Evolutionary conservation across 495 filamentous ascomycete species (phyloP), one percentile per base, ranked within the genome.

Genomic region (Aspergillus nidulans): DNA sequence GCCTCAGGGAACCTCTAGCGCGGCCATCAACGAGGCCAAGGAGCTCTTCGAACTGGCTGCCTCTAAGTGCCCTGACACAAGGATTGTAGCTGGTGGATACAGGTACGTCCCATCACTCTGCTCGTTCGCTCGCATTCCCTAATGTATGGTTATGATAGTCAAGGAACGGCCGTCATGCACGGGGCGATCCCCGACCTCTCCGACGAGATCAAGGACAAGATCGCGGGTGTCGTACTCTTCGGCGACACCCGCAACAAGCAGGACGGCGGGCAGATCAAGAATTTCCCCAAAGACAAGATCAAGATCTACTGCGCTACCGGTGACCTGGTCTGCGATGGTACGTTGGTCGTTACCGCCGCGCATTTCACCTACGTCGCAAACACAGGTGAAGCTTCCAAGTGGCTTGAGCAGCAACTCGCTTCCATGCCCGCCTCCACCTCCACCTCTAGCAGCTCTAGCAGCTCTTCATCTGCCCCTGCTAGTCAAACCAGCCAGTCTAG

Each of bases 191-290:
- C 76, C 39, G 53, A 60, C 5, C 67, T 77, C 20, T 59, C 62
- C 39, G 56, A 66, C 1, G 58, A 62, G 16, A 68, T 79, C 30
- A 65, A 69, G 44, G 60, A 69, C 47, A 69, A 73, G 61, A 73
- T 83, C 57, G 73, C 69, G 26, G 79, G 76, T 12, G 78, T 78
- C 6, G 73, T 81, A 24, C 69, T 78, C 7, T 83, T 75, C 49
- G 80, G 81, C 5, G 80, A 82, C 62, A 83, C 81, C 40, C 75
- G 80, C 58, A 81, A 81, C 60, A 59, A 70, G 32, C 77, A 80
- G 60, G 70, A 82, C 50, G 56, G 63, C 8, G 73, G 76, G 3
- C 62, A 69, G 34, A 71, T 82, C 52, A 73, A 73, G 32, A 70
- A 72, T 45, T 80, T 78, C 60, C 73, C 75, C 26, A 52, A 65